A percentile compares a stretch with the other conserved stretches of the same genome.
Evolutionary conservation across 352 stramenopile species (phyloP).

Genomic region (Globisporangium radiosum): DNA sequence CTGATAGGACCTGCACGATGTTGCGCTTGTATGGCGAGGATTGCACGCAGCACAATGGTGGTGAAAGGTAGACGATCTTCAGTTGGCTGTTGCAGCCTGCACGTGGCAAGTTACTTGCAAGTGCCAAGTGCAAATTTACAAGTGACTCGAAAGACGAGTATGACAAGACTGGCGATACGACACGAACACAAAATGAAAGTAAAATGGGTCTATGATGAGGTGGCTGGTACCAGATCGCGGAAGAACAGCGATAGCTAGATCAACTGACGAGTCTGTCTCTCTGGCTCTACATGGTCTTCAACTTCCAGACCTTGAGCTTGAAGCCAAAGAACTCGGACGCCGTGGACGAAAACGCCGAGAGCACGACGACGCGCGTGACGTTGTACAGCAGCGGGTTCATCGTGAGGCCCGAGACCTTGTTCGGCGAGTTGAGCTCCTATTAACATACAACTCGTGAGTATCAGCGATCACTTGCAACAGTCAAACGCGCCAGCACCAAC

Average conservation of each 20-base stretch:
- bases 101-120: too few relatives aligned
- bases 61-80: too few relatives aligned
- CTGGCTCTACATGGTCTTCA: conserved; percentile 56
- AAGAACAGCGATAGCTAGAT: not conserved
- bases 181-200: too few relatives aligned
- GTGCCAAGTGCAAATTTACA: too few relatives aligned
- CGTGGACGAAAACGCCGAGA: conserved; percentile 86
- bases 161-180: too few relatives aligned
- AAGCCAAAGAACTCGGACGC: conserved; percentile 89
- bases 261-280: not conserved
- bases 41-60: too few relatives aligned
- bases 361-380: conserved; percentile 82
- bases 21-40: too few relatives aligned
- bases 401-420: conserved; percentile 86
- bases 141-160: too few relatives aligned
- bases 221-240: not conserved
- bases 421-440: conserved; percentile 84
- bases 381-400: conserved; percentile 91
- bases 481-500: not conserved
- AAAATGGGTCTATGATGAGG: not conserved
- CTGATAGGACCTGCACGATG: too few relatives aligned
- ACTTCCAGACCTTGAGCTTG: conserved; percentile 89
- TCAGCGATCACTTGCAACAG: not conserved
- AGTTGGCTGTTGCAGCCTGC: too few relatives aligned
- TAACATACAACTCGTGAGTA: conserved; percentile 6